Evolutionary conservation across 2,329 filamentous ascomycete species (phyloP), one percentile per base, ranked within the genome.

Genomic region (Aspergillus calidoustus): DNA sequence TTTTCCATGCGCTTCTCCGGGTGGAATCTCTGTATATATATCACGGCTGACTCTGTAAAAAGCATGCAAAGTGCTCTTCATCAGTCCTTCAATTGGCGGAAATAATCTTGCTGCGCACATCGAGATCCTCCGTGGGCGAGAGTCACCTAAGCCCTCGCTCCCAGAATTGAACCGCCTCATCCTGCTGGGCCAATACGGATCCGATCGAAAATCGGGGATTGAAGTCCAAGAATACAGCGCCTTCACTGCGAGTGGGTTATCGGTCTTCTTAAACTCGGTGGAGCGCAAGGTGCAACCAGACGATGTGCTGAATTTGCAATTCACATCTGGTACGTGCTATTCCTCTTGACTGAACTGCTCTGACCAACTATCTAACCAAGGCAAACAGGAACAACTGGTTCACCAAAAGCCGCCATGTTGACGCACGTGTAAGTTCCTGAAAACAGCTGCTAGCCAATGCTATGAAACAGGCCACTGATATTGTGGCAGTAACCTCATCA

Each of bases 301-400:
- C 66, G 86, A 90, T 66, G 84, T 90, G 1, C 86, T 87, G 70
- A 91, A 91, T 71, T 80, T 91, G 47, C 88, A 91, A 70, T 91
- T 91, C 74, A 91, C 89, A 3, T 71, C 69, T 31, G 70, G 71
- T 69, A 56, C 48, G 54, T 38, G 6, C 77, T 7, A 3, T 41
- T 15, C 11, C 19, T 19, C 19, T 19, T 19, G 19, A 19, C 19
- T 19, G 19, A 19, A 19, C 19, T 19, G 19, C 19, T 19, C 19
- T 19, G 19, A 19, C 19, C 19, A 19, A 19, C 19, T 1, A 23
- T 11, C 23, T 57, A 23, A 30, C 22, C 23, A 46, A 44, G n/a
- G 41, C 41, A 9, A 17, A 5, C 6, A 70, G 88, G 88, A 17
- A 89, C 88, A 0, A 91, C 88, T 0, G 88, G 88, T 2, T 77